Base-by-base conservation (phyloP, 352 stramenopile genomes). In the Blastocystis sp. region DNA sequence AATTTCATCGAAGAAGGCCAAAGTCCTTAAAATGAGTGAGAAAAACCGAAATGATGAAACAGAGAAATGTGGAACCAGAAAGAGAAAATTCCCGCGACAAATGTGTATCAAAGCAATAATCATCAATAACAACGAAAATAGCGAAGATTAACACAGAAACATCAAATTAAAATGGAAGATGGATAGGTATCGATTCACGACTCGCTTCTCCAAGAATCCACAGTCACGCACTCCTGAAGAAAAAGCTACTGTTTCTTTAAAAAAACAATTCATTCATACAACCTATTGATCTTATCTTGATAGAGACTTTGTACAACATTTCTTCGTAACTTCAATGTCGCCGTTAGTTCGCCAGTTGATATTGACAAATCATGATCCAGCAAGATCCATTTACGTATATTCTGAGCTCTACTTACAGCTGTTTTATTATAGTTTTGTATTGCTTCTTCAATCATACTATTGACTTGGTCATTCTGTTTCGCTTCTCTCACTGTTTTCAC, bases 321-420 rank as follows among this genome's bases (percentile, higher is more conserved):
- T 77, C 95, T 93, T 92, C 97, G 97, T 51, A 97, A 90, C 90
- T 98, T 98, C 85, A 98, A 90, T 88, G 95, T 98, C 43, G 95
- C 94, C 61, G 95, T 98, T n/a, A 98, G 90, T 88, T 97, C 94
- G 80, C 93, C 93, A 58, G 90, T 93, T 57, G 88, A 87, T 52
- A 97, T 93, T 49, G 92, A 94, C 81, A 98, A 97, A 89, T 97
- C 93, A 73, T 90, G 91, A 73, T 93, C 90, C 21, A 97, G 88
- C 56, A 96, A 90, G 74, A 90, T 86, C 88, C 92, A 96, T 90
- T 96, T 96, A 88, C 88, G 91, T 11, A 96, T 88, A 5, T 88
- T 37, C 21, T 88, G 78, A 16, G 89, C 89, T 49, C 89, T 85
- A 59, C 89, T 90, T 0, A 66, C 54, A 6, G 88, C 77, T 2